phyloP scores from a whole-genome alignment of 2,329 filamentous ascomycete genomes.

The Penicillium sp. region DNA sequence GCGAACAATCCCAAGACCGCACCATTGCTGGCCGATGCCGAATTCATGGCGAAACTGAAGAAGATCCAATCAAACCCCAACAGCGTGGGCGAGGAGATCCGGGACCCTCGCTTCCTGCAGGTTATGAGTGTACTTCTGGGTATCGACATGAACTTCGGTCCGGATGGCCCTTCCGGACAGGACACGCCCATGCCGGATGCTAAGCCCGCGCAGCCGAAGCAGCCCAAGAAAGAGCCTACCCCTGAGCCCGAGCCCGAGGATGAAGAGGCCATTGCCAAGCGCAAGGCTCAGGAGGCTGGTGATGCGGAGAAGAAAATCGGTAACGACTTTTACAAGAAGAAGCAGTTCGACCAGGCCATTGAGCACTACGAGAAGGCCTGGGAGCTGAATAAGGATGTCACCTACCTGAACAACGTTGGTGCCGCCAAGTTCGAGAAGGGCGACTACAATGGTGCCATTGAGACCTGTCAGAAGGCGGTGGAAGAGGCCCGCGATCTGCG shows the following conservation, averaged over 20 bases:
- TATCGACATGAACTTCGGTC: slow-evolving; percentile 77
- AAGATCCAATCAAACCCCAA: slow-evolving; percentile 75
- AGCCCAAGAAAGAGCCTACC: slow-evolving; percentile 54
- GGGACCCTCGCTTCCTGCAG: slow-evolving; percentile 86
- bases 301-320: slow-evolving; percentile 93
- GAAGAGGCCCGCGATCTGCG: slow-evolving; percentile 84
- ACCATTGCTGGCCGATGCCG: slow-evolving; percentile 68
- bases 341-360: slow-evolving; percentile 91
- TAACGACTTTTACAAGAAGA: slow-evolving; percentile 97
- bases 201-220: slow-evolving; percentile 39
- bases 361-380: slow-evolving; percentile 92
- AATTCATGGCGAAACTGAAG: slow-evolving; percentile 88
- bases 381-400: slow-evolving; percentile 93
- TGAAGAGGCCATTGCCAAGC: slow-evolving; percentile 76
- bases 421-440: slow-evolving; percentile 96
- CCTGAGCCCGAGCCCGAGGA: slow-evolving; percentile 66
- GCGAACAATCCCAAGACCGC: slow-evolving; percentile 92
- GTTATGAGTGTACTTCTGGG: slow-evolving; percentile 92
- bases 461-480: slow-evolving; percentile 79
- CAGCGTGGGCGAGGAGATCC: slow-evolving; percentile 72
- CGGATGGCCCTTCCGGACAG: slow-evolving; percentile 47
- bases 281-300: slow-evolving; percentile 85
- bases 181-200: slow-evolving; percentile 73
- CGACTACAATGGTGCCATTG: slow-evolving; percentile 81
- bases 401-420: slow-evolving; percentile 93